A percentile compares a stretch with the other conserved stretches of the same genome.
Conservation (phyloP, 495 filamentous ascomycete species). For the Staphylotrichum longicolle region DNA sequence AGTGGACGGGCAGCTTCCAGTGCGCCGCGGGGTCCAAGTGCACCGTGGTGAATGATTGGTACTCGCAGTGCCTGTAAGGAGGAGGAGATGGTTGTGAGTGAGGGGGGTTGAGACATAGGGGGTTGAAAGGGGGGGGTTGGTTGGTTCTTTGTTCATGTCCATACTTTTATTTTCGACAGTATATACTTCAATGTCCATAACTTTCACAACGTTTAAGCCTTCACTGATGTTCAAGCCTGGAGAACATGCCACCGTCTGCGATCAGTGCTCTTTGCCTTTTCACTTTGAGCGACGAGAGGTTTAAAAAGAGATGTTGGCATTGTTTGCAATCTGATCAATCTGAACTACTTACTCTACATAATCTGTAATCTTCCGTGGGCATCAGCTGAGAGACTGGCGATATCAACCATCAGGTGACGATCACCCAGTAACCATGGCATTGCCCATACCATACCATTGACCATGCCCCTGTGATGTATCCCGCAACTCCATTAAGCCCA, state of each 20-base stretch:
- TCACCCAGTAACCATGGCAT: too few species aligned
- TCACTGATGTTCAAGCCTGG: too few species aligned
- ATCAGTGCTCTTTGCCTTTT: neutral
- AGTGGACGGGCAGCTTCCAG: constrained; percentile 27
- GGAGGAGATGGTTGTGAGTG: neutral
- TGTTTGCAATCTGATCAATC: too few species aligned
- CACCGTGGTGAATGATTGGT: constrained; percentile 27
- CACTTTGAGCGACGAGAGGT: neutral
- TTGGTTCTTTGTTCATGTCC: neutral
- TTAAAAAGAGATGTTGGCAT: too few species aligned
- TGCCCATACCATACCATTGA: too few species aligned
- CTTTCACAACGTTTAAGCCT: neutral
- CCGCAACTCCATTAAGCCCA: too few species aligned
- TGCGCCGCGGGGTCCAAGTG: constrained; percentile 30
- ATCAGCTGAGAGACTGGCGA: too few species aligned
- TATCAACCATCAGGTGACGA: too few species aligned
- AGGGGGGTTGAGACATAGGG: neutral
- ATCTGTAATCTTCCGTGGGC: too few species aligned
- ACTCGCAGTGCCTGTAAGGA: constrained; percentile 33
- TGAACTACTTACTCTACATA: too few species aligned
- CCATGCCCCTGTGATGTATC: too few species aligned
- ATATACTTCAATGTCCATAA: neutral
- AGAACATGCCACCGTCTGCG: too few species aligned
- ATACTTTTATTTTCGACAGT: neutral
- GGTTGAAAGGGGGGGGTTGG: neutral